Conservation (phyloP, 2,329 filamentous ascomycete genomes). For the Arthroderma sp. region DNA sequence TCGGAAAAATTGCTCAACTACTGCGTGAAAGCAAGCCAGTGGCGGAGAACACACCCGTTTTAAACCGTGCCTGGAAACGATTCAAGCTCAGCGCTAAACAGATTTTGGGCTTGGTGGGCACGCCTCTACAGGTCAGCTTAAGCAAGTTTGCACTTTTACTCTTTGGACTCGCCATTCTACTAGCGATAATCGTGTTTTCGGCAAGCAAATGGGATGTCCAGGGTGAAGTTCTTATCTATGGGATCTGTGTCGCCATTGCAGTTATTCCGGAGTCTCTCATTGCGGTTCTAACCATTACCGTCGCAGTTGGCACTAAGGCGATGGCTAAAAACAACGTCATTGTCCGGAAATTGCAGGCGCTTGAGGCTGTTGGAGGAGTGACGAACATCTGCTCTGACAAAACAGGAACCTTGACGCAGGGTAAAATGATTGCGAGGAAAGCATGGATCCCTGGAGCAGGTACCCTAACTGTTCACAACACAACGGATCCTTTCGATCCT, state of each 20-base stretch:
- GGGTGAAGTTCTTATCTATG: slow-evolving; percentile 46
- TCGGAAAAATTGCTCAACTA: slow-evolving; percentile 46
- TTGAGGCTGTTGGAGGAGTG: slow-evolving; percentile 45
- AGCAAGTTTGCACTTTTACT: slow-evolving; percentile 50
- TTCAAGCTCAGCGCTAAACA: slow-evolving; percentile 29
- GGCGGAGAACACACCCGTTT: slow-evolving; percentile 31
- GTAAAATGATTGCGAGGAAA: slow-evolving; percentile 43
- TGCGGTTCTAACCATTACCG: slow-evolving; percentile 50
- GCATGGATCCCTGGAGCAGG: slow-evolving; percentile 40
- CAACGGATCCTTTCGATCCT: slow-evolving; percentile 39
- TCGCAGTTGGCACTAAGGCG: slow-evolving; percentile 42
- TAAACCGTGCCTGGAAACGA: slow-evolving; percentile 28
- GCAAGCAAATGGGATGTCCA: slow-evolving; percentile 40
- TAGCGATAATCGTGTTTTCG: slow-evolving; percentile 52
- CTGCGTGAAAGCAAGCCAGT: slow-evolving; percentile 42
- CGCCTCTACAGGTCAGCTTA: slow-evolving; percentile 52
- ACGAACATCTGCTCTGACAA: slow-evolving; percentile 38
- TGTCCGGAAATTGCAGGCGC: slow-evolving; percentile 37
- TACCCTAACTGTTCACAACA: slow-evolving; percentile 38
- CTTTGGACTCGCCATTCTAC: slow-evolving; percentile 47
- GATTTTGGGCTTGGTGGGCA: slow-evolving; percentile 39
- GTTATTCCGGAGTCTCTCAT: slow-evolving; percentile 47
- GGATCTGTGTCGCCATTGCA: slow-evolving; percentile 38
- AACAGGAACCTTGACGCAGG: slow-evolving; percentile 43
- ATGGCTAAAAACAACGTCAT: slow-evolving; percentile 41